phyloP scores from a whole-genome alignment of 202 grass and related monocot species.

The Zizania palustris region DNA sequence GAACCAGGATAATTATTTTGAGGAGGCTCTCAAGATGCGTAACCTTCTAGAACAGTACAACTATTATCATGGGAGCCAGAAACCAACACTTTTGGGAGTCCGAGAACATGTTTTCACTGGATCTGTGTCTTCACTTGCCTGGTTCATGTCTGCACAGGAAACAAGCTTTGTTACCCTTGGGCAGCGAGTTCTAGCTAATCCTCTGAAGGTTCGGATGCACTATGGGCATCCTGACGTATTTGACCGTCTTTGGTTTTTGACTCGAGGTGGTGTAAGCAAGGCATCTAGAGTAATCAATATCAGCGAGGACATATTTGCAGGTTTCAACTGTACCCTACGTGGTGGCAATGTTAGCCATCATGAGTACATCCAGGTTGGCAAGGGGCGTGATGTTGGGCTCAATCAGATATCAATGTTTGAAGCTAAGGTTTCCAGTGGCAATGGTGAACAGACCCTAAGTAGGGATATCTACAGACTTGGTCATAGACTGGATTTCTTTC shows the following conservation, averaged over 20 bases:
- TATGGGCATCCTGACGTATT: constrained; percentile 98
- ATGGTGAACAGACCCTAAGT: constrained; percentile 95
- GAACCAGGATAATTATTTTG: constrained; percentile 95
- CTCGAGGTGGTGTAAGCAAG: constrained; percentile 86
- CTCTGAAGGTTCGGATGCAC: constrained; percentile 93
- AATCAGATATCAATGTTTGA: constrained; percentile 99
- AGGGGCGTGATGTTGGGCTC: constrained; percentile 91
- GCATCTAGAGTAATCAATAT: constrained; percentile 94
- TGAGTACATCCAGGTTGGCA: constrained; percentile 96
- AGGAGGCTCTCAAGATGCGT: constrained; percentile 96
- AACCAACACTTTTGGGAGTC: constrained; percentile 87
- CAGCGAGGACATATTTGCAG: constrained; percentile 93
- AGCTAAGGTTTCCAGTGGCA: constrained; percentile 93
- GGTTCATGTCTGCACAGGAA: constrained; percentile 98
- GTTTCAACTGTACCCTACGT: constrained; percentile 95
- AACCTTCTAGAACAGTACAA: constrained; percentile 87
- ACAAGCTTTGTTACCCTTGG: constrained; percentile 96
- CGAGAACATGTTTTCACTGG: constrained; percentile 95
- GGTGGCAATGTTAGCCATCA: constrained; percentile 93
- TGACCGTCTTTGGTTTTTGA: constrained; percentile 94
- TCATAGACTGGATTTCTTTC: constrained; percentile 90
- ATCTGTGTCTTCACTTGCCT: constrained; percentile 93
- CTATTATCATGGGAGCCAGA: constrained; percentile 66
- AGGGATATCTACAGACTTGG: constrained; percentile 92
- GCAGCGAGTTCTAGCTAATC: constrained; percentile 85